Conservation (phyloP, 2,329 filamentous ascomycete genomes). For the Lizonia empirigonia region DNA sequence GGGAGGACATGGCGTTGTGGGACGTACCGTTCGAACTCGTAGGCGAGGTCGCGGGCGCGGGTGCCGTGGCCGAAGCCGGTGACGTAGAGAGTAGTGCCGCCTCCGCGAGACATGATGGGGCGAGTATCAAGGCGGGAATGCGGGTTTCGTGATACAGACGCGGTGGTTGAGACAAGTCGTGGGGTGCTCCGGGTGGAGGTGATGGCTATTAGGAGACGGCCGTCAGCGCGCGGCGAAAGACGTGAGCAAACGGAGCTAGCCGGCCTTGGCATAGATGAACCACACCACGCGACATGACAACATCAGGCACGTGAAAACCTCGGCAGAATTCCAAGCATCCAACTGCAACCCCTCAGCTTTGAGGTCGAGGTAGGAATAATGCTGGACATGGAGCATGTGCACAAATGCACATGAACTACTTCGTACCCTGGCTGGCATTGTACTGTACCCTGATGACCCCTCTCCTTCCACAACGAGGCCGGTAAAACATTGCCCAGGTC, state of each 20-base stretch:
- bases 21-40: conserved; percentile 99
- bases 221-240: conserved; percentile 19
- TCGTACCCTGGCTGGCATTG: too few species aligned
- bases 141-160: conserved; percentile 17
- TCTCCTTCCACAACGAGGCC: too few species aligned
- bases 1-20: conserved; percentile 53
- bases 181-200: conserved; percentile 13
- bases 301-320: neutral
- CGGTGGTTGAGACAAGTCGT: conserved; percentile 21
- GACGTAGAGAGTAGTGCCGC: conserved; percentile 94
- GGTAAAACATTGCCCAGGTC: too few species aligned
- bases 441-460: too few species aligned
- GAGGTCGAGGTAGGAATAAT: too few species aligned
- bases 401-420: too few species aligned
- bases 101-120: conserved; percentile 80
- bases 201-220: conserved; percentile 22
- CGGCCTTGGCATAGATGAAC: conserved; percentile 6
- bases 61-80: conserved; percentile 99
- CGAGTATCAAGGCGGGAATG: conserved; percentile 9
- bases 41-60: conserved; percentile 97
- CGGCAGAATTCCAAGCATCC: too few species aligned
- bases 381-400: too few species aligned
- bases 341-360: too few species aligned
- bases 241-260: conserved; percentile 12
- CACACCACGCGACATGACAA: too few species aligned